These are phyloP conservation scores for Kwoniella shandongensis DNA, from an alignment of 768 basidiomycete genomes.

Conservation along the genomic window DNA sequence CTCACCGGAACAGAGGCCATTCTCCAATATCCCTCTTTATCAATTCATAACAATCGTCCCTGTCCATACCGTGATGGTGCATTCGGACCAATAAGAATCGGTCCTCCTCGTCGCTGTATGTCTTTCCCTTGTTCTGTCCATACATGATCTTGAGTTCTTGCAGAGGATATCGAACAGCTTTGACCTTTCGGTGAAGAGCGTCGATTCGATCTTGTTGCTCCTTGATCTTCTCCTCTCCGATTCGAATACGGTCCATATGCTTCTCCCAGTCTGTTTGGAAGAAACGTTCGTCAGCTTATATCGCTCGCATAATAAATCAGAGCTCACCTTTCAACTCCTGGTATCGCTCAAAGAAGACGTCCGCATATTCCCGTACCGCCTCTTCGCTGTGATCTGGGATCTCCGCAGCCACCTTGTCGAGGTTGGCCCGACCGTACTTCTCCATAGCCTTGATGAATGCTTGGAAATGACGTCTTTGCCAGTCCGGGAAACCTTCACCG, in stretches of 20 bases:
- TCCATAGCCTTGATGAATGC: conserved; percentile 80
- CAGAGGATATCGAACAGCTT: conserved; percentile 82
- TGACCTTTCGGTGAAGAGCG: conserved; percentile 78
- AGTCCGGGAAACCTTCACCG: conserved; percentile 77
- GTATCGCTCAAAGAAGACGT: conserved; percentile 86
- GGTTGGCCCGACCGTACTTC: conserved; percentile 66
- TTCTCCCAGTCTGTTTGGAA: conserved; percentile 68
- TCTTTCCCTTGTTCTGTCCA: conserved; percentile 88
- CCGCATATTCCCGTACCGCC: conserved; percentile 74
- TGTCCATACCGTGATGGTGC: conserved; percentile 82
- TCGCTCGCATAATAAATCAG: neutral
- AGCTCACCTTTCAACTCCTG: conserved; percentile 71
- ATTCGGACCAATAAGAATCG: conserved; percentile 88
- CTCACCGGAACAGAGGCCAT: conserved; percentile 83
- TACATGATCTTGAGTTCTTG: conserved; percentile 96
- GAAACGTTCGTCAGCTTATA: neutral
- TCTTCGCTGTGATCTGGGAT: conserved; percentile 75
- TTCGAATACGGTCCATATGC: conserved; percentile 76
- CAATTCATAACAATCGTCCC: conserved; percentile 80
- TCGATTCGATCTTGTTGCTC: conserved; percentile 69
- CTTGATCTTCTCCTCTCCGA: conserved; percentile 83
- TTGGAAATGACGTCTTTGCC: conserved; percentile 92
- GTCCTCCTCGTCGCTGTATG: conserved; percentile 95
- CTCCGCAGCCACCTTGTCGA: conserved; percentile 66
- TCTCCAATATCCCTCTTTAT: conserved; percentile 96